Percentiles rank a stretch among this genome's conserved stretches.
Evolutionary conservation across 345 rosid genomes (phyloP).

Genomic region (Noccaea caerulescens): DNA sequence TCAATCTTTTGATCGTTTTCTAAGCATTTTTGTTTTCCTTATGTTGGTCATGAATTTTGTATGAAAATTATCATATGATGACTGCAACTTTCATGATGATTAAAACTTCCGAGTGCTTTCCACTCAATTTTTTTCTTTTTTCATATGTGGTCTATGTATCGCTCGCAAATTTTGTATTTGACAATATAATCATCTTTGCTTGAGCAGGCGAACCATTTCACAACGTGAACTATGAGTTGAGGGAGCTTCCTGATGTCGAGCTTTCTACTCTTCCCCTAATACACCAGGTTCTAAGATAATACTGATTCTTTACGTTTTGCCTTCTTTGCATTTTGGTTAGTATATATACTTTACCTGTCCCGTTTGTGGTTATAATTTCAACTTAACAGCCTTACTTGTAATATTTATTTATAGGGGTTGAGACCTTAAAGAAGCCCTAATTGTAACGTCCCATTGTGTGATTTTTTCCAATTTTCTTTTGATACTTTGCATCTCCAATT

Average conservation of each 20-base stretch:
- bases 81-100: conserved; percentile 17
- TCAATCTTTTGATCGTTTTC: conserved; percentile 14
- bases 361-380: neutral
- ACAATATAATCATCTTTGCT: conserved; percentile 25
- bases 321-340: conserved; percentile 22
- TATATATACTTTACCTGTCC: neutral
- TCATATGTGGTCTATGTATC: neutral
- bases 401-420: neutral
- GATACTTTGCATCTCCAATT: conserved; percentile 5
- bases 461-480: neutral
- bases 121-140: too few species aligned
- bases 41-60: conserved; percentile 1
- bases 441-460: neutral
- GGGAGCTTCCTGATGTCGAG: conserved; percentile 80
- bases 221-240: conserved; percentile 61
- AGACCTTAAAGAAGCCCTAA: too few species aligned
- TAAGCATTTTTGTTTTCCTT: neutral
- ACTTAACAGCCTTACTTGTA: neutral
- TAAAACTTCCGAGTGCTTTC: conserved; percentile 19
- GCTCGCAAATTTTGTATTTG: conserved; percentile 25
- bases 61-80: conserved; percentile 7
- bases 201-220: conserved; percentile 70
- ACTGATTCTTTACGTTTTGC: conserved; percentile 10
- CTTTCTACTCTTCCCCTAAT: conserved; percentile 75
- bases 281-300: conserved; percentile 66